phyloP scores from a whole-genome alignment of 805 yeast genomes.

The Teunomyces gatunensis region DNA sequence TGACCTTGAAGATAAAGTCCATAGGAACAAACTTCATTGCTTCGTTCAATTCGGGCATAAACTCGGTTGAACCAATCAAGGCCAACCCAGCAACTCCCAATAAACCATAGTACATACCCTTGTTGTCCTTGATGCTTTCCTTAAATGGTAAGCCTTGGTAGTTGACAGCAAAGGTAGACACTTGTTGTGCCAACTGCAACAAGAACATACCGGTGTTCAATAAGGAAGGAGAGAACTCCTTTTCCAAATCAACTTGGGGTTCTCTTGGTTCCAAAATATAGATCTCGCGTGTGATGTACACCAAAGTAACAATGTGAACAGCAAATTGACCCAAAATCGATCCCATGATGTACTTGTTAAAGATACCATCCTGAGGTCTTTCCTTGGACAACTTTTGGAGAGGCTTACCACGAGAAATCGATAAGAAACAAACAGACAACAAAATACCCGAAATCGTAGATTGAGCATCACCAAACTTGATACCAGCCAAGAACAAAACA shows the following conservation, averaged over 20 bases:
- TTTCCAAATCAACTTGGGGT: constrained; percentile 86
- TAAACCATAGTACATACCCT: constrained; percentile 95
- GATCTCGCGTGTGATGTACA: constrained; percentile 80
- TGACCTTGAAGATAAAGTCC: constrained; percentile 67
- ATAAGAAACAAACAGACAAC: constrained; percentile 89
- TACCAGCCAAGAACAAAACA: constrained; percentile 93
- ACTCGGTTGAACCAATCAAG: constrained; percentile 88
- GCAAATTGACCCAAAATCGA: constrained; percentile 96
- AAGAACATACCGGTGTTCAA: constrained; percentile 95
- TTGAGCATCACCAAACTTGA: constrained; percentile 96
- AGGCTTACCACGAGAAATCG: constrained; percentile 92
- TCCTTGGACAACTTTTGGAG: constrained; percentile 83
- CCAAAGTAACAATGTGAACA: constrained; percentile 76
- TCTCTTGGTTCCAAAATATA: constrained; percentile 90
- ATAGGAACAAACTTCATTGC: constrained; percentile 90
- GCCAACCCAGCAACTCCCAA: constrained; percentile 89
- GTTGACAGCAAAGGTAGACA: constrained; percentile 95
- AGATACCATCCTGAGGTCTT: constrained; percentile 97
- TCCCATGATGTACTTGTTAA: constrained; percentile 95
- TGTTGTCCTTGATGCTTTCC: constrained; percentile 84
- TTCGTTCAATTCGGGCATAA: constrained; percentile 90
- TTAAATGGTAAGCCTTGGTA: constrained; percentile 97
- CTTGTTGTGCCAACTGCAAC: constrained; percentile 92
- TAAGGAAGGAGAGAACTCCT: constrained; percentile 82
- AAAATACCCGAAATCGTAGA: constrained; percentile 95